A percentile compares a stretch with the other conserved stretches of the same genome.
phyloP scores from a whole-genome alignment of 2,329 filamentous ascomycete genomes.

The Rutstroemia sp. region DNA sequence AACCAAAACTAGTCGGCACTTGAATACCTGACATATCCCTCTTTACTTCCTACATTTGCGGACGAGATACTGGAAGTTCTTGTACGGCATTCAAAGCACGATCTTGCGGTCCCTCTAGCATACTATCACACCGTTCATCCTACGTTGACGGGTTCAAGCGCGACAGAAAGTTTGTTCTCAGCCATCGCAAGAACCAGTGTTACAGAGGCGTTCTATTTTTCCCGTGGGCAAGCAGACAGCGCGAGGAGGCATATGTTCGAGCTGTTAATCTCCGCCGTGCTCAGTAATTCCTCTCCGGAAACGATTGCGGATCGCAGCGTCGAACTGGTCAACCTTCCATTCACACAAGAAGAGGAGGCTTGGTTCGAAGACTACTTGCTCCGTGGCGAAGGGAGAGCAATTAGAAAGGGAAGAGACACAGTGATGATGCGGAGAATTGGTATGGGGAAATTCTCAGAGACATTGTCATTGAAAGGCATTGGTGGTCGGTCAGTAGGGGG shows the following conservation, averaged over 20 bases:
- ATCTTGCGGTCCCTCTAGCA: constrained; percentile 61
- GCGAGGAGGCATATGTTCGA: constrained; percentile 60
- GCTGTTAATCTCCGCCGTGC: constrained; percentile 52
- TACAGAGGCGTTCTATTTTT: constrained; percentile 67
- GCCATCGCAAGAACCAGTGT: constrained; percentile 61
- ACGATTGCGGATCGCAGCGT: constrained; percentile 48
- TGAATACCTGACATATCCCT: constrained; percentile 71
- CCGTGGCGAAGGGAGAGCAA: constrained; percentile 54
- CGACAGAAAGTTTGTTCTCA: constrained; percentile 60
- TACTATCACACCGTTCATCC: constrained; percentile 75
- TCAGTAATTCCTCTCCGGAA: constrained; percentile 35
- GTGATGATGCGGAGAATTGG: constrained; percentile 67
- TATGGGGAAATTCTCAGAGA: constrained; percentile 50
- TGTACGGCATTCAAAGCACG: constrained; percentile 51
- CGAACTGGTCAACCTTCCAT: constrained; percentile 65
- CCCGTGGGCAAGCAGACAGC: constrained; percentile 54
- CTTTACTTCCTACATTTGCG: constrained; percentile 70
- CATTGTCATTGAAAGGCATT: constrained; percentile 36
- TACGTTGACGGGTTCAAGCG: constrained; percentile 54
- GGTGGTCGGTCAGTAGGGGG: constrained; percentile 20
- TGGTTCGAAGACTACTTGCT: constrained; percentile 68
- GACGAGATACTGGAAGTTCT: constrained; percentile 72
- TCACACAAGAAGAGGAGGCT: constrained; percentile 61
- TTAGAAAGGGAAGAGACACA: constrained; percentile 63
- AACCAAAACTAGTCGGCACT: constrained; percentile 48